Evolutionary conservation across 106 monocot species (phyloP).

Genomic region (Dioscorea alata): DNA sequence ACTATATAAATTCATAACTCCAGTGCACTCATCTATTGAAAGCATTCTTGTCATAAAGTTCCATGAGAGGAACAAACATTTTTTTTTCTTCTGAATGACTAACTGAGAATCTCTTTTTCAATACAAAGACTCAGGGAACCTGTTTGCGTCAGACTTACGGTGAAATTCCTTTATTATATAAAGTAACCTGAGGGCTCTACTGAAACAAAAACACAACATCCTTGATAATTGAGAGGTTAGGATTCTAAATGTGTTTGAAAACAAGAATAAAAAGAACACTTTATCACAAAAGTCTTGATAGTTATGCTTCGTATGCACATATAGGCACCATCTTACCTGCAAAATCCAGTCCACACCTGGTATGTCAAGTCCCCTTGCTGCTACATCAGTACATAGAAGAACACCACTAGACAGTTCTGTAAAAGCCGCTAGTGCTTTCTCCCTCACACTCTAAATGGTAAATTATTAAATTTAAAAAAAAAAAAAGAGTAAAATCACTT

Average conservation of each 20-base stretch:
- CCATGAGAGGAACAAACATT: too few relatives aligned
- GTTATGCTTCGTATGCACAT: background rate
- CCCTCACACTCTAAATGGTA: constrained; percentile 53
- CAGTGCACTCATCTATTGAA: too few relatives aligned
- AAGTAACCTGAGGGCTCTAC: too few relatives aligned
- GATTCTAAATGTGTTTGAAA: background rate
- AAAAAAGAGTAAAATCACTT: background rate
- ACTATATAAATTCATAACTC: too few relatives aligned
- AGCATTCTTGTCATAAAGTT: too few relatives aligned
- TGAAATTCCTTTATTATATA: too few relatives aligned
- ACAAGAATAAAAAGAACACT: background rate
- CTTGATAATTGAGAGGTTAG: background rate
- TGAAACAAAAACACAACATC: too few relatives aligned
- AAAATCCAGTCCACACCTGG: constrained; percentile 97
- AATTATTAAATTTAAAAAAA: background rate
- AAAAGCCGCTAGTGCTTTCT: constrained; percentile 90
- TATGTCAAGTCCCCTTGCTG: constrained; percentile 98
- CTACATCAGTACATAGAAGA: constrained; percentile 94
- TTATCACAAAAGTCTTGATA: background rate
- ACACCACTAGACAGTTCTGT: constrained; percentile 60
- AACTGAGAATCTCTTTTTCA: too few relatives aligned
- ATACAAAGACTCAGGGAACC: too few relatives aligned
- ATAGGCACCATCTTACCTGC: constrained; percentile 41
- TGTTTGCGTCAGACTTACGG: too few relatives aligned
- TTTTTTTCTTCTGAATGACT: too few relatives aligned